phyloP scores from a whole-genome alignment of 2,329 filamentous ascomycete genomes.

The Neopestalotiopsis rosae region DNA sequence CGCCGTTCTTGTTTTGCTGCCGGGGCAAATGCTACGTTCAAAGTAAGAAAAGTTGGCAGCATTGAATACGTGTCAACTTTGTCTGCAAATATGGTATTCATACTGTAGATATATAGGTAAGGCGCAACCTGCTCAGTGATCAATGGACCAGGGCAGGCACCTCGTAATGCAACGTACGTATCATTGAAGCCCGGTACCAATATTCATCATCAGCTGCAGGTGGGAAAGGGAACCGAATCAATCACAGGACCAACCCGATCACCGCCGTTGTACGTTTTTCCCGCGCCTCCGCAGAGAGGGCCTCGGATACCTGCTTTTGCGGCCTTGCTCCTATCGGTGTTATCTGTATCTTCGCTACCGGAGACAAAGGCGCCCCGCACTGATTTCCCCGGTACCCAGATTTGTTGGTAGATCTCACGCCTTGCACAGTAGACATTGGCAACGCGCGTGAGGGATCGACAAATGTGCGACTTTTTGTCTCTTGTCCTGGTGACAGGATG shows the following conservation, averaged over 20 bases:
- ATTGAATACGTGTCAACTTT: not conserved
- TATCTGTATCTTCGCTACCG: not conserved
- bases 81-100: not conserved
- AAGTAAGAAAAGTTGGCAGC: not conserved
- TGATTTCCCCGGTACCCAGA: constrained; percentile 6
- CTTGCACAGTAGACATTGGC: not conserved
- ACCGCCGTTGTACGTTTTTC: not conserved
- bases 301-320: not conserved
- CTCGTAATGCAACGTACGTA: constrained; percentile 3
- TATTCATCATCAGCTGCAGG: not conserved
- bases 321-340: not conserved
- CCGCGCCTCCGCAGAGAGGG: not conserved
- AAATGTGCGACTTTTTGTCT: not conserved
- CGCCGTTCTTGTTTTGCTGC: not conserved
- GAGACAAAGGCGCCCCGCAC: not conserved
- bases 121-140: not conserved
- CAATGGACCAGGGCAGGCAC: not conserved
- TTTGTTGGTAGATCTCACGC: constrained; percentile 11
- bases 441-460: constrained; percentile 4
- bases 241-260: not conserved
- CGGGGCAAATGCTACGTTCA: not conserved
- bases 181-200: not conserved
- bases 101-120: not conserved
- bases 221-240: not conserved
- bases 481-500: not conserved